phyloP scores from a whole-genome alignment of 768 basidiomycete species.

The Termitomyces sp. region DNA sequence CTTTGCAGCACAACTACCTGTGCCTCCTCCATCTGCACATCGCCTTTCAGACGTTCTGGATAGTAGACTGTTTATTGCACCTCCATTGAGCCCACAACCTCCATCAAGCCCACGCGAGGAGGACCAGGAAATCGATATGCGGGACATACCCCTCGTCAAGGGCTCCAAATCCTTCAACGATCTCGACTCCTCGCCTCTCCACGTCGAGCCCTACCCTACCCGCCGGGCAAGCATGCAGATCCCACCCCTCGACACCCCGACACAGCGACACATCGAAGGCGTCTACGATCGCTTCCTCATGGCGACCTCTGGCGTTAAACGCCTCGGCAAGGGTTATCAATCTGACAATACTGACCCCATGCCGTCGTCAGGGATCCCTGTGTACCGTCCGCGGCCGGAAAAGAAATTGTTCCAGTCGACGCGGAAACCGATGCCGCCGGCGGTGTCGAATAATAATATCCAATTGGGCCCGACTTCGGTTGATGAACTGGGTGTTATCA shows the following conservation, averaged over 20 bases:
- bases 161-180: constrained; percentile 47
- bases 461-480: constrained; percentile 47
- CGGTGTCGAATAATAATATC: constrained; percentile 64
- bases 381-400: constrained; percentile 25
- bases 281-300: constrained; percentile 83
- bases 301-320: constrained; percentile 79
- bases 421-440: constrained; percentile 64
- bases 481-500: constrained; percentile 66
- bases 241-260: constrained; percentile 51
- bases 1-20: constrained; percentile 34
- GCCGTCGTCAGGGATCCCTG: constrained; percentile 27
- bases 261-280: constrained; percentile 61
- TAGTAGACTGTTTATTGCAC: constrained; percentile 64
- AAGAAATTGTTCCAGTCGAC: constrained; percentile 46
- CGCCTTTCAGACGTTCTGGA: constrained; percentile 70
- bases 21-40: constrained; percentile 45
- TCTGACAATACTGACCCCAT: constrained; percentile 51
- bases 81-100: constrained; percentile 36
- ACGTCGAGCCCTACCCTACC: constrained; percentile 65
- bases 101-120: constrained; percentile 31
- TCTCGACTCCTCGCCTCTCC: constrained; percentile 57
- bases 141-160: constrained; percentile 25
- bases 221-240: constrained; percentile 33
- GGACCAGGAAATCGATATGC: constrained; percentile 30
- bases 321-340: constrained; percentile 79